Evolutionary conservation across 768 basidiomycete genomes (phyloP), one percentile per base, ranked within the genome.

Genomic region (Tricholoma bakamatsutake): DNA sequence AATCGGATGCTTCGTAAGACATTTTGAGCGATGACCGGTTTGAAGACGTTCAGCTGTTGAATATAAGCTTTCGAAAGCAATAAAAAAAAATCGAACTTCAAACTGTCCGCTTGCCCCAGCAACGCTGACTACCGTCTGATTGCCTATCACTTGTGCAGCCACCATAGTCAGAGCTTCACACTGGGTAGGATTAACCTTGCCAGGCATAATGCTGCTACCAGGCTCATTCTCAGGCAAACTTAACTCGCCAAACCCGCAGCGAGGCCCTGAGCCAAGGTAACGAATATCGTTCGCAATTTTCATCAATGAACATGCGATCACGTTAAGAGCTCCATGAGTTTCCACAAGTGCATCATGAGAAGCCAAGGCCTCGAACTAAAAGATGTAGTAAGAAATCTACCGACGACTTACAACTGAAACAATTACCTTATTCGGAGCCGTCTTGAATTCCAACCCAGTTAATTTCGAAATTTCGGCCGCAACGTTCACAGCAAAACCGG

Each of bases 201-300:
- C 97, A 6, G 95, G 97, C 97, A 99, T 99, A 74, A 99, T 98
- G 56, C 93, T 96, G 66, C 93, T 95, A 47, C 97, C 97, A 43
- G 97, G 97, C 73, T 99, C 97, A 70, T 99, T 99, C 75, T 98
- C 97, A 10, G 97, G 97, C 50, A 98, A 74, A 63, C 81, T 85
- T 39, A 99, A 77, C 73, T 99, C 97, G 21, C 97, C 97, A 46
- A 99, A 81, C 54, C 97, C 97, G 66, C 97, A 99, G 43, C 97
- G 89, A 56, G 97, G 97, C 55, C 97, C 97, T 49, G 96, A 98
- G 24, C 87, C 96, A 62, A 99, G 88, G 80, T 89, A 98, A 52
- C 97, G 88, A 68, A 99, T 96, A 66, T 99, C 97, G 69, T 99
- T 98, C 49, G 96, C 96, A 65, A 99, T 98, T 80, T 99, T 99